Percentiles rank a stretch among this genome's conserved stretches.
These are phyloP conservation scores for Saccharomycopsis crataegensis DNA, from an alignment of 1,139 yeast genomes.

Conservation along the genomic window DNA sequence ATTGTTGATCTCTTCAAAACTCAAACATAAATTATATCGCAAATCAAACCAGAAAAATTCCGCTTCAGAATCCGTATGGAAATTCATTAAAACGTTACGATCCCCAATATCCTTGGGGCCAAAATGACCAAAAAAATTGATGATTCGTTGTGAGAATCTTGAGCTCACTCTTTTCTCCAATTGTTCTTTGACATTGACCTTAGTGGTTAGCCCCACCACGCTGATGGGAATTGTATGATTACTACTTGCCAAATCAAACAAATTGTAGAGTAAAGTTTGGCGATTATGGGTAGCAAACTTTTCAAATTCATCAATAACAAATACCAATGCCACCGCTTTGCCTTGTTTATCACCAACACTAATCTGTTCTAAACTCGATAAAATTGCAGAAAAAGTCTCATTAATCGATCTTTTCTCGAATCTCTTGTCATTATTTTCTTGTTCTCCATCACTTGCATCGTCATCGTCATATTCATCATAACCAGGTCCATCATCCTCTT, in stretches of 20 bases:
- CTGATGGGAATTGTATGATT: slow-evolving; percentile 66
- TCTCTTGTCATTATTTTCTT: slow-evolving; percentile 7
- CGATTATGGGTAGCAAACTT: slow-evolving; percentile 61
- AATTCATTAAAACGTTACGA: slow-evolving; percentile 19
- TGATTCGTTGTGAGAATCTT: slow-evolving; percentile 75
- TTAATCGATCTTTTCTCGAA: slow-evolving; percentile 43
- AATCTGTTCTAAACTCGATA: slow-evolving; percentile 37
- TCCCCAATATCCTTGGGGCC: slow-evolving; percentile 1
- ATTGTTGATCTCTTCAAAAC: slow-evolving; percentile 22
- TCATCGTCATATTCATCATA: slow-evolving; percentile 12
- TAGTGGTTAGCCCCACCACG: slow-evolving; percentile 73
- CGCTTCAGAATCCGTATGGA: slow-evolving; percentile 24
- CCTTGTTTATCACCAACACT: slow-evolving; percentile 21
- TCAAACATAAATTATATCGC: slow-evolving; percentile 26
- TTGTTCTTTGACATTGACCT: slow-evolving; percentile 67
- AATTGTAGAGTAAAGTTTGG: slow-evolving; percentile 78
- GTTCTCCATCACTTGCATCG: slow-evolving; percentile 2
- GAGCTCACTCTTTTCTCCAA: slow-evolving; percentile 89
- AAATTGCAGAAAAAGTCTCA: slow-evolving; percentile 45
- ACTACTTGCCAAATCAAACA: slow-evolving; percentile 78
- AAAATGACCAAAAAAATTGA: slow-evolving; percentile 48
- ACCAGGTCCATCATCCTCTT: slow-evolving; percentile 12
- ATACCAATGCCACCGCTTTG: slow-evolving; percentile 50
- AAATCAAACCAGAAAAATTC: slow-evolving; percentile 29
- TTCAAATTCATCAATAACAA: slow-evolving; percentile 82